Percentiles rank a stretch among this genome's conserved stretches.
phyloP scores from a whole-genome alignment of 352 stramenopile genomes.

The Pythium biforme region DNA sequence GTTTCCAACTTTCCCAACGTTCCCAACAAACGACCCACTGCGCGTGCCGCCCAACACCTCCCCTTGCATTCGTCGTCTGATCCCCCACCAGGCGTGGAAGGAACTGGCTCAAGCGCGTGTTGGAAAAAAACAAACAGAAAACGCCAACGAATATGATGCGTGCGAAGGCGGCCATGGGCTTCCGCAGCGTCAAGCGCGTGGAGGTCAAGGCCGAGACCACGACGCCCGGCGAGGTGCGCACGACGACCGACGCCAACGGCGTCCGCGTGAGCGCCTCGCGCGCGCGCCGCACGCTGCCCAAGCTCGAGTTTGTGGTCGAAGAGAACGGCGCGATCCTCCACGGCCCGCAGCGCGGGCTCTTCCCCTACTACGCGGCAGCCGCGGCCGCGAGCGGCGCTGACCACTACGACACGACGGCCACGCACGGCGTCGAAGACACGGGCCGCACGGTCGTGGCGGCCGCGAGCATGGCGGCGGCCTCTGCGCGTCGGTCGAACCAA shows the following conservation, averaged over 20 bases:
- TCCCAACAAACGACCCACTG: neutral
- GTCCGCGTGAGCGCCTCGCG: conserved; percentile 58
- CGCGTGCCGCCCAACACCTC: too few relatives aligned
- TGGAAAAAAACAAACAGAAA: conserved; percentile 9
- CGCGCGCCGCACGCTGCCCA: conserved; percentile 68
- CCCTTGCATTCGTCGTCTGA: neutral
- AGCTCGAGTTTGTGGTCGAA: conserved; percentile 84
- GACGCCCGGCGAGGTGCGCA: conserved; percentile 73
- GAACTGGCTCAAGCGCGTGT: neutral
- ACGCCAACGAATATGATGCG: conserved; percentile 44
- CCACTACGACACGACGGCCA: neutral
- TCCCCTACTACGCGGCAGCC: conserved; percentile 30
- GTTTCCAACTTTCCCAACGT: neutral
- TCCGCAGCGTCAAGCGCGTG: conserved; percentile 76
- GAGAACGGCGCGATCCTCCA: conserved; percentile 80
- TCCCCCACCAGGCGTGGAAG: neutral
- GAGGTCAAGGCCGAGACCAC: conserved; percentile 88
- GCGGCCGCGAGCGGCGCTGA: conserved; percentile 5
- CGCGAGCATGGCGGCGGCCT: neutral
- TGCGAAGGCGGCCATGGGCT: conserved; percentile 74
- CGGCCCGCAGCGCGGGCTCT: conserved; percentile 62
- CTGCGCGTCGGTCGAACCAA: neutral
- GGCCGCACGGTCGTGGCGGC: neutral
- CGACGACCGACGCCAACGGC: conserved; percentile 61
- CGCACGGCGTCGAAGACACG: conserved; percentile 3